phyloP scores from a whole-genome alignment of 1,284 basidiomycete species.

The Coniferiporia sulphurascens region DNA sequence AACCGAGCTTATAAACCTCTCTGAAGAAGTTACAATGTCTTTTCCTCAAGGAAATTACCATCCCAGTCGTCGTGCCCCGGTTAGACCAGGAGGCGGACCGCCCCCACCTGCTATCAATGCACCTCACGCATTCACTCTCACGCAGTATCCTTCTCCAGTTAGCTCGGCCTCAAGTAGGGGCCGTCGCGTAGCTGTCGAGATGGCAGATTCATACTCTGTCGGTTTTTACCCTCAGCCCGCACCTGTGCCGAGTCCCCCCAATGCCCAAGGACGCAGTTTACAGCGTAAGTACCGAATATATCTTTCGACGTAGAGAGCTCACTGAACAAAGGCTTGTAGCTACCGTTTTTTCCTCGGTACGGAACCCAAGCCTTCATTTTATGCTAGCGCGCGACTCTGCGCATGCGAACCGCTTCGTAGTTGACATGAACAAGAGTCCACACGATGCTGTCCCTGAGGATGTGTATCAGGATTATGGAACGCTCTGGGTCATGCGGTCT shows the following conservation, averaged over 20 bases:
- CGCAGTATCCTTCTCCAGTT: slow-evolving; percentile 1
- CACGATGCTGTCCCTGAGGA: background rate
- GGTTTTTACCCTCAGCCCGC: background rate
- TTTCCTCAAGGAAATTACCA: background rate
- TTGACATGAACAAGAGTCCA: slow-evolving; percentile 4
- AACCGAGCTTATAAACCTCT: background rate
- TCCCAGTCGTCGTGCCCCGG: background rate
- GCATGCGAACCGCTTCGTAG: background rate
- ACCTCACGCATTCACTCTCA: background rate
- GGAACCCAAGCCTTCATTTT: slow-evolving; percentile 9
- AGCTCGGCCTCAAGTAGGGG: background rate
- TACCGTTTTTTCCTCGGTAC: background rate
- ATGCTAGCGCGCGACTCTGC: slow-evolving; percentile 6
- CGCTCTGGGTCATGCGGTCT: background rate
- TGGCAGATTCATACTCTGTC: background rate
- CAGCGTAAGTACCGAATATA: background rate
- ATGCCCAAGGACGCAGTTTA: too few species aligned
- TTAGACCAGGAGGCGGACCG: background rate
- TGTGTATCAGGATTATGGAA: background rate
- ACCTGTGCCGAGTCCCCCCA: background rate
- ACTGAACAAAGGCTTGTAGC: background rate
- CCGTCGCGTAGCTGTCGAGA: background rate
- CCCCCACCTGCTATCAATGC: background rate
- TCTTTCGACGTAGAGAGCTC: background rate
- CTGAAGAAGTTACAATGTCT: background rate